These are phyloP conservation scores for Artemisia tridentata DNA, from an alignment of 129 eudicot species.

Conservation along the genomic window DNA sequence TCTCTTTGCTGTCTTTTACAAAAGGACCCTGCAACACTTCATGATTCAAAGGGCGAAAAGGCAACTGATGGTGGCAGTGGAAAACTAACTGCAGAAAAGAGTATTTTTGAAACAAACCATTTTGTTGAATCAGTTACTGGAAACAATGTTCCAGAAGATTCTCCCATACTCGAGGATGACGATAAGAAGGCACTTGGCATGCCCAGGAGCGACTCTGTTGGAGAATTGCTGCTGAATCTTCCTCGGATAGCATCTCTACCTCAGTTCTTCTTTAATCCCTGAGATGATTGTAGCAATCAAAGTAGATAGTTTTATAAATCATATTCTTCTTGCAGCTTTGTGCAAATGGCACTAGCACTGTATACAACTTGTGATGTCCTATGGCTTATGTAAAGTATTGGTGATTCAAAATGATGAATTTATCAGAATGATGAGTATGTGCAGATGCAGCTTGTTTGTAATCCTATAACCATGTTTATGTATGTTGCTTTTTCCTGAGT, in stretches of 20 bases:
- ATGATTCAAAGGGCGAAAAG: constrained; percentile 26
- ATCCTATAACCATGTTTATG: constrained; percentile 22
- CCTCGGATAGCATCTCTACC: constrained; percentile 91
- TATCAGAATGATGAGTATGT: constrained; percentile 8
- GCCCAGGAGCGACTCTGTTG: constrained; percentile 84
- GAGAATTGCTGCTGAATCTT: constrained; percentile 75
- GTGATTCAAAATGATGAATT: neutral
- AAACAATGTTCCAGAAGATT: constrained; percentile 32
- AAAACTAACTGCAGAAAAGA: constrained; percentile 22
- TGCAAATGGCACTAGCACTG: neutral
- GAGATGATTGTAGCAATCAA: constrained; percentile 50
- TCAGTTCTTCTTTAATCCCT: constrained; percentile 54
- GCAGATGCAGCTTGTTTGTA: constrained; percentile 28
- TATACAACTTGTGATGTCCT: neutral
- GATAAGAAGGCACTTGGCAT: constrained; percentile 44
- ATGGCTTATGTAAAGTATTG: constrained; percentile 21
- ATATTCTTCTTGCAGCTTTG: constrained; percentile 11
- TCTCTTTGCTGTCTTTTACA: constrained; percentile 88
- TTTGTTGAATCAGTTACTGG: constrained; percentile 19
- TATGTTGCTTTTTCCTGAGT: constrained; percentile 12
- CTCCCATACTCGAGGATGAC: constrained; percentile 19
- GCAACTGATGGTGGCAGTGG: constrained; percentile 24
- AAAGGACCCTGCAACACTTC: constrained; percentile 46
- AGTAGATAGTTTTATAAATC: constrained; percentile 36
- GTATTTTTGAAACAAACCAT: constrained; percentile 15